Percentiles rank a stretch among this genome's conserved stretches.
These are phyloP conservation scores for Hypomontagnella monticulosa DNA, from an alignment of 495 filamentous ascomycete species.

Conservation along the genomic window DNA sequence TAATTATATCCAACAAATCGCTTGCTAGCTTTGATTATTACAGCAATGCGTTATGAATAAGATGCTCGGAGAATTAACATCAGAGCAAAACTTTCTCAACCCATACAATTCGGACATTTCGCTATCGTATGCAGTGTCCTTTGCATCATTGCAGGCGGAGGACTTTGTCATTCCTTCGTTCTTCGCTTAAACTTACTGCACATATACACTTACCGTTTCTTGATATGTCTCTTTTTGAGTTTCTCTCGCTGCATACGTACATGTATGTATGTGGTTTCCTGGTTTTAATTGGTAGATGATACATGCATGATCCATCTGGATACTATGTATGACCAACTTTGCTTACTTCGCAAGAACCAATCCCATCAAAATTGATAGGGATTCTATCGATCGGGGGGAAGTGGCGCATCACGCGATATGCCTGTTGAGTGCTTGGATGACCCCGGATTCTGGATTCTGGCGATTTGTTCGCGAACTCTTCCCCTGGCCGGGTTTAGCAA, in stretches of 20 bases:
- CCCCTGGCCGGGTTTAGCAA: slow-evolving; percentile 15
- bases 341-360: background rate
- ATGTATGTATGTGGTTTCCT: too few species aligned
- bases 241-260: too few species aligned
- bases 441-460: slow-evolving; percentile 27
- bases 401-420: slow-evolving; percentile 1
- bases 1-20: background rate
- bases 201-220: background rate
- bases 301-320: too few species aligned
- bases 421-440: slow-evolving; percentile 15
- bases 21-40: too few species aligned
- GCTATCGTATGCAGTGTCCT: slow-evolving; percentile 3
- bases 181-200: slow-evolving; percentile 9
- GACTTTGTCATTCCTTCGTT: slow-evolving; percentile 9
- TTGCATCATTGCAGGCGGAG: slow-evolving; percentile 13
- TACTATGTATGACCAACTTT: too few species aligned
- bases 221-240: too few species aligned
- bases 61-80: slow-evolving; percentile 2
- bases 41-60: background rate
- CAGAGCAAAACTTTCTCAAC: background rate
- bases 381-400: too few species aligned
- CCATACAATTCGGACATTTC: background rate
- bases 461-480: slow-evolving; percentile 7
- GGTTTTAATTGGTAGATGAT: too few species aligned
- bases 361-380: too few species aligned